phyloP scores from a whole-genome alignment of 306 rosid species.

The Astragalus membranaceus region DNA sequence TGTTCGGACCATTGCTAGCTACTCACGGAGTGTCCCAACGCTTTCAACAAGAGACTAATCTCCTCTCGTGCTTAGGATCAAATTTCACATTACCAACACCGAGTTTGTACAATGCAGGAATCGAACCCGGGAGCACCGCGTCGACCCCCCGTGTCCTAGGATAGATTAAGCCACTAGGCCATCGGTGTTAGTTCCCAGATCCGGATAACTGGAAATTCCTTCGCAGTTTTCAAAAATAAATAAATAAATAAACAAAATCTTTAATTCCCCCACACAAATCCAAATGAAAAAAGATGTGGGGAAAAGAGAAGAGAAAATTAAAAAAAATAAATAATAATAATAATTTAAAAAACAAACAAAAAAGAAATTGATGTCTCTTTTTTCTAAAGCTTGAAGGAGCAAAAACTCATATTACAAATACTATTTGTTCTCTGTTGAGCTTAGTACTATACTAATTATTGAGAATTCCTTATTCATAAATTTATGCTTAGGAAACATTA shows the following conservation, averaged over 20 bases:
- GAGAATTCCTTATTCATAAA: slow-evolving; percentile 19
- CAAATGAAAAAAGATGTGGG: slow-evolving; percentile 29
- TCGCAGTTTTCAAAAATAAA: not conserved
- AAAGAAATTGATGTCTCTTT: slow-evolving; percentile 61
- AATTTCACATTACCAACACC: no score
- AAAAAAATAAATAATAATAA: not conserved
- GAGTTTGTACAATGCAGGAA: no score
- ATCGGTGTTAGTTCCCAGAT: slow-evolving; percentile 37
- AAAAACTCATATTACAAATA: slow-evolving; percentile 9
- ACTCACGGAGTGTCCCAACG: no score
- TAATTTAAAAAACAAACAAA: no score
- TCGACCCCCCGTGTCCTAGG: no score
- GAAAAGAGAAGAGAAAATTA: not conserved
- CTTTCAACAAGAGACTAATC: no score
- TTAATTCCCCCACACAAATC: slow-evolving; percentile 17
- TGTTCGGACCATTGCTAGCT: no score
- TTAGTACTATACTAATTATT: slow-evolving; percentile 18
- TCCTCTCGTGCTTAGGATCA: no score
- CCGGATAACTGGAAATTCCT: slow-evolving; percentile 32
- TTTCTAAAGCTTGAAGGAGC: slow-evolving; percentile 28
- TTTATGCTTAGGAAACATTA: slow-evolving; percentile 27
- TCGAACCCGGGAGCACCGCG: no score
- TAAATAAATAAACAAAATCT: not conserved
- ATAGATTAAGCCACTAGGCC: no score
- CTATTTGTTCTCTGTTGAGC: not conserved